Percentiles rank a stretch among this genome's conserved stretches.
phyloP scores from a whole-genome alignment of 2,329 filamentous ascomycete species.

The Penicillium sp. region DNA sequence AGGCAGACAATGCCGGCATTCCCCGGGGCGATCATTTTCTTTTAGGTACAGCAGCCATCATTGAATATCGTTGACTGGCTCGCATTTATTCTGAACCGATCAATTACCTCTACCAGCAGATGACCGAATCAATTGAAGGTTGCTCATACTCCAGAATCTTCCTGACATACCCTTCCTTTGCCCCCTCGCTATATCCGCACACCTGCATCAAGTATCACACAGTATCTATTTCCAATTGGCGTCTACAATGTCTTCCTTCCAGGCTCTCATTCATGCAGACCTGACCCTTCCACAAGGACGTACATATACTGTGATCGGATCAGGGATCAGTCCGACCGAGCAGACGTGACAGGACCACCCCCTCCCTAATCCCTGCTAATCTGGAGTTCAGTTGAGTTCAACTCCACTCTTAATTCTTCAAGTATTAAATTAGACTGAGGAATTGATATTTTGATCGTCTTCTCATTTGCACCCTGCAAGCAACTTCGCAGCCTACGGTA shows the following conservation, averaged over 20 bases:
- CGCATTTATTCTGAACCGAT: background rate
- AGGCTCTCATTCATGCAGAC: too few species aligned
- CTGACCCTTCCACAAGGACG: background rate
- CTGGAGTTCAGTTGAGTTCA: background rate
- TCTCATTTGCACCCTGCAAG: background rate
- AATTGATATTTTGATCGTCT: background rate
- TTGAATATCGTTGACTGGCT: background rate
- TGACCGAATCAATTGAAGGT: background rate
- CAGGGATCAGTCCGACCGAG: background rate
- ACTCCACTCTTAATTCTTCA: background rate
- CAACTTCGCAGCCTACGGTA: background rate
- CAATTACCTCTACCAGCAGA: background rate
- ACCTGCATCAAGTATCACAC: background rate
- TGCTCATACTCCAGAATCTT: background rate
- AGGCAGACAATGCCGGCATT: background rate
- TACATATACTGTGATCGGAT: background rate
- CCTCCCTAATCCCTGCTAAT: background rate
- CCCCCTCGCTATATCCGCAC: background rate
- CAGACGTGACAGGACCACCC: background rate
- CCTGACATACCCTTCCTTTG: background rate
- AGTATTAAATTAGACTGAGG: constrained; percentile 1
- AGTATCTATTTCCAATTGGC: background rate
- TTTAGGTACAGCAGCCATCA: background rate
- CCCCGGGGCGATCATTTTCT: background rate
- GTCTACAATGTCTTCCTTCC: background rate